phyloP scores from a whole-genome alignment of 192 early-diverging fungal genomes.

The Coemansia sp. region DNA sequence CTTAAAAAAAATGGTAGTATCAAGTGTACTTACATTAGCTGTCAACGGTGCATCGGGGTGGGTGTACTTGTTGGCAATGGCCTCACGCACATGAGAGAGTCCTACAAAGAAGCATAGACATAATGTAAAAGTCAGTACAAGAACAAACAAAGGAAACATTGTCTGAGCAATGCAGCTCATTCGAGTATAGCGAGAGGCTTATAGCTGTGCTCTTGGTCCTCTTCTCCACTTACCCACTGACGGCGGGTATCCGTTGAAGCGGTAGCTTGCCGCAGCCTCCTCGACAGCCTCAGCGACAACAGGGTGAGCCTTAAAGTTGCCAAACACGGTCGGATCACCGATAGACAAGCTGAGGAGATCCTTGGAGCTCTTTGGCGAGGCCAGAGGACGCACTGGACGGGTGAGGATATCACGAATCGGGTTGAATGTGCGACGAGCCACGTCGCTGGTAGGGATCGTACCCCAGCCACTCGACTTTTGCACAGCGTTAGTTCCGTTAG shows the following conservation, averaged over 20 bases:
- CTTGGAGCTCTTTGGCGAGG: constrained; percentile 53
- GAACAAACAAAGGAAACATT: neutral
- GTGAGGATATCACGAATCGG: constrained; percentile 88
- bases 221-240: constrained; percentile 63
- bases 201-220: neutral
- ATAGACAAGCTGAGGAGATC: constrained; percentile 48
- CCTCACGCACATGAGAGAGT: constrained; percentile 64
- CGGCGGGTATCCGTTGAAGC: constrained; percentile 83
- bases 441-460: constrained; percentile 62
- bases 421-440: constrained; percentile 77
- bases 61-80: constrained; percentile 73
- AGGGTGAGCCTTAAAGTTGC: constrained; percentile 83
- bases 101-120: constrained; percentile 22
- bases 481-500: constrained; percentile 24
- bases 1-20: neutral
- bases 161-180: constrained; percentile 1
- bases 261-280: constrained; percentile 66
- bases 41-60: constrained; percentile 71
- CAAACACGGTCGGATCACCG: constrained; percentile 88
- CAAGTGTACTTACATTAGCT: constrained; percentile 49
- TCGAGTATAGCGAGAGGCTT: neutral
- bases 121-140: neutral
- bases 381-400: constrained; percentile 70
- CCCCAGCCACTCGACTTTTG: constrained; percentile 32
- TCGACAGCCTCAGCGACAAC: constrained; percentile 72